Evolutionary conservation across 169 alveolate genomes (phyloP), one percentile per base, ranked within the genome.

Genomic region (Babesia caballi): DNA sequence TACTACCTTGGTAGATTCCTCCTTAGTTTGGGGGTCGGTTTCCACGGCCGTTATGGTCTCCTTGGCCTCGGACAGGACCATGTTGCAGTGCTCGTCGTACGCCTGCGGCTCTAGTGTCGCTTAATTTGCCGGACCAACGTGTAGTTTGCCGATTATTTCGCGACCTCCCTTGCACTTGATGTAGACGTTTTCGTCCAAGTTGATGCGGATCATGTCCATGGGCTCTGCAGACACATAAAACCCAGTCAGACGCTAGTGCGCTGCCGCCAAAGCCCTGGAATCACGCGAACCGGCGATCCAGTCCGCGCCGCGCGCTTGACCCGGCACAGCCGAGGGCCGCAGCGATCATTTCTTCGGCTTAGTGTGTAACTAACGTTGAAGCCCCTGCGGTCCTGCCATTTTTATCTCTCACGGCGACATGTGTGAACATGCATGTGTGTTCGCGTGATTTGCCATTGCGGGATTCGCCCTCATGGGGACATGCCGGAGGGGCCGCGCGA

Each of bases 161-260:
- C 98, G 77, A 35, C 93, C 94, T 46, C 95, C 95, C 73, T 94
- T 91, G 85, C 97, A 94, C 57, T 93, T 94, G 53, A 94, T 85
- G 52, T 83, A 85, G 14, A 94, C 91, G 42, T 67, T 63, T 57
- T 94, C 98, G 54, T 94, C 97, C 60, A 94, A 87, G 35, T 91
- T 92, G 19, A 94, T 65, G 25, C 96, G 91, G 28, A 94, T 91
- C 58, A 93, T 82, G 57, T 94, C 98, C 63, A 94, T 73, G 28
- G 98, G 98, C 69, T 90, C 98, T 90, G 80, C 72, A 36, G 40
- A 60, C 1, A 12, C 44, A 38, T 38, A 17, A 38, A 38, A n/a
- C n/a, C n/a, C n/a, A n/a, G n/a, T n/a, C n/a, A n/a, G n/a, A n/a
- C n/a, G n/a, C n/a, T n/a, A n/a, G n/a, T n/a, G n/a, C n/a, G n/a